Conservation (phyloP, 345 rosid species). For the rapeseed (Brassica napus) region Da-Ae NC_063452.1:59462501-59463000, state of each 20-base stretch:
- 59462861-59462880: constrained; percentile 44
- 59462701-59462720: constrained; percentile 61
- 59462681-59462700: constrained; percentile 54
- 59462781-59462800: constrained; percentile 66
- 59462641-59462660: constrained; percentile 85
- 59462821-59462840: constrained; percentile 42
- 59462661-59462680: constrained; percentile 66
- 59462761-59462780: constrained; percentile 60
- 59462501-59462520: constrained; percentile 55
- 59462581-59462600: constrained; percentile 57
- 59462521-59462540: constrained; percentile 50
- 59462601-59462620: constrained; percentile 44
- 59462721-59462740: constrained; percentile 43
- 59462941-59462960: constrained; percentile 46
- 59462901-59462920: constrained; percentile 88
- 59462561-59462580: constrained; percentile 51
- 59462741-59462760: constrained; percentile 41
- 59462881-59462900: constrained; percentile 63
- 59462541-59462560: constrained; percentile 62
- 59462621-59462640: constrained; percentile 56
- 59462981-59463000: constrained; percentile 51
- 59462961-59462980: constrained; percentile 63
- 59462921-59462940: constrained; percentile 83
- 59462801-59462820: constrained; percentile 50
- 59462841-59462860: constrained; percentile 36